phyloP scores from a whole-genome alignment of 768 basidiomycete genomes.

The Boletales sp. region DNA sequence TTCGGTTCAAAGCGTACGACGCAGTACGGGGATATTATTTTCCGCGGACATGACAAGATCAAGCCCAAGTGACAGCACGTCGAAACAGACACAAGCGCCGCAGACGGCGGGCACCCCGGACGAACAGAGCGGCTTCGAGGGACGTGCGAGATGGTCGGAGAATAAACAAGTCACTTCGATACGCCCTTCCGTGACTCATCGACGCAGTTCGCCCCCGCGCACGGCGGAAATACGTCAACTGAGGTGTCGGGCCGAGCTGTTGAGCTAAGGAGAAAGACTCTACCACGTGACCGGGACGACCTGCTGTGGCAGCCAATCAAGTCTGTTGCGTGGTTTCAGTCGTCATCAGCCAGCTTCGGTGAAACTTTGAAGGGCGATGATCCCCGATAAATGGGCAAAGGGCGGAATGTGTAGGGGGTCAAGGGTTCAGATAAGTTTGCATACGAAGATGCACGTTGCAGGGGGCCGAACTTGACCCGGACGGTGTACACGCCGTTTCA shows the following conservation, averaged over 20 bases:
- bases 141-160: constrained; percentile 6
- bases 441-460: constrained; percentile 12
- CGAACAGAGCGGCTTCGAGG: not conserved
- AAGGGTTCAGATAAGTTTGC: constrained; percentile 9
- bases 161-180: not conserved
- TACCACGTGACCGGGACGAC: not conserved
- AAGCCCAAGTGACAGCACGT: too few relatives aligned
- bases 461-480: too few relatives aligned
- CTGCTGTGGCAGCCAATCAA: constrained; percentile 26
- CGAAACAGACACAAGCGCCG: too few relatives aligned
- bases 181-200: too few relatives aligned
- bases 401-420: too few relatives aligned
- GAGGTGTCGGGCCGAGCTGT: not conserved
- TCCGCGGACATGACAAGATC: too few relatives aligned
- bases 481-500: constrained; percentile 5
- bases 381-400: not conserved
- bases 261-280: not conserved
- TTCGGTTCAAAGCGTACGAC: too few relatives aligned
- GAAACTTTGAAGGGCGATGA: too few relatives aligned
- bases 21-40: too few relatives aligned
- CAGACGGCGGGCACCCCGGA: too few relatives aligned
- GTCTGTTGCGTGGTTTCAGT: not conserved
- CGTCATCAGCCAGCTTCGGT: too few relatives aligned
- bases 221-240: constrained; percentile 10
- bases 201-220: not conserved